Conservation (phyloP, 768 basidiomycete species). For the Albatrellus ellisii region DNA sequence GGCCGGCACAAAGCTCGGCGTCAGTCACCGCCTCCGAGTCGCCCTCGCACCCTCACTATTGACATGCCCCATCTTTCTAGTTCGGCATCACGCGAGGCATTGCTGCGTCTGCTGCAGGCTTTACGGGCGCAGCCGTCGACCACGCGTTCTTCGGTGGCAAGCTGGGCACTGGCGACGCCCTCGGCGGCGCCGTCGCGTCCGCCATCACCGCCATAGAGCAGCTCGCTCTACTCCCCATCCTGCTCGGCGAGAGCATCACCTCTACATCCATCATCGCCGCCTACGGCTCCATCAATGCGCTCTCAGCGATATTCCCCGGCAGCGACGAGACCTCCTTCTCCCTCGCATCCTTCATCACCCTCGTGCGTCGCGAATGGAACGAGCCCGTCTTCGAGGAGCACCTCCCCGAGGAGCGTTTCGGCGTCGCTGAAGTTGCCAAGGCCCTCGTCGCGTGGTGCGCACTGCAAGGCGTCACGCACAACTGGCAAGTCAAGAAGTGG, state of each 20-base stretch:
- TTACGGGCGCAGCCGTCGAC: conserved; percentile 50
- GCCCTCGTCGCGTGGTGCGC: conserved; percentile 74
- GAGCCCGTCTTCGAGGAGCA: conserved; percentile 36
- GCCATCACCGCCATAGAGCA: conserved; percentile 57
- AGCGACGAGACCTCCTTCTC: conserved; percentile 75
- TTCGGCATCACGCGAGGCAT: conserved; percentile 57
- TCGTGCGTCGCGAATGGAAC: conserved; percentile 71
- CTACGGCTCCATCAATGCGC: conserved; percentile 60
- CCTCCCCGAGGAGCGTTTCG: conserved; percentile 46
- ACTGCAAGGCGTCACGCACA: conserved; percentile 68
- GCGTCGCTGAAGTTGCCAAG: conserved; percentile 49
- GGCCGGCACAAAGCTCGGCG: conserved; percentile 54
- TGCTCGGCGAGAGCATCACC: conserved; percentile 64
- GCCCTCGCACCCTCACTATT: conserved; percentile 2
- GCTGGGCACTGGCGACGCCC: conserved; percentile 40
- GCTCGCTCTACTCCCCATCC: conserved; percentile 61
- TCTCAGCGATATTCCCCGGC: conserved; percentile 60
- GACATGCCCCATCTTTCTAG: conserved; percentile 23
- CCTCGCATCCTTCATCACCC: conserved; percentile 61
- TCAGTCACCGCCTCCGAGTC: conserved; percentile 23
- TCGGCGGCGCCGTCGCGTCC: conserved; percentile 45
- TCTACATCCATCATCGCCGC: conserved; percentile 64
- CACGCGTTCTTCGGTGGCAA: conserved; percentile 46
- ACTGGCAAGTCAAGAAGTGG: conserved; percentile 69
- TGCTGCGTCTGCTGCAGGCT: conserved; percentile 40